Evolutionary conservation across 83 land plant species (phyloP), one percentile per base, ranked within the genome.

Genomic region (Thuja plicata): DNA sequence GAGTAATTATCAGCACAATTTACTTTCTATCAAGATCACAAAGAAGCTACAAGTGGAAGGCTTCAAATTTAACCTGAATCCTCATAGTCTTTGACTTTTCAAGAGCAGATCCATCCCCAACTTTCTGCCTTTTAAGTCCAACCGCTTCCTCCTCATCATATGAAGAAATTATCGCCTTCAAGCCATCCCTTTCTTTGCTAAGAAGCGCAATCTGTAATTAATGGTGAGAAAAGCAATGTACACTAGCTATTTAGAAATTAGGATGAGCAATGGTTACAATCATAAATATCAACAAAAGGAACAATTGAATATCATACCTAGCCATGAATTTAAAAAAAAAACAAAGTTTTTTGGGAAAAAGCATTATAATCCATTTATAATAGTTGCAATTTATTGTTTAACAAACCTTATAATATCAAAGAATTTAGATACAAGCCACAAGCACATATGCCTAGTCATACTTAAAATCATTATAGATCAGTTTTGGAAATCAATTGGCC

Each of bases 161-260:
- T 73, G 71, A 55, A 57, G 87, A 17, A 86, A 86, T 38, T 86
- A 60, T 60, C 6, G 73, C 62, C 87, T 85, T 91, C 21, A 95
- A 88, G 48, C 91, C 87, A 32, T 94, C 97, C 87, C 93, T 92
- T 90, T 95, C 96, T 86, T 89, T 92, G 88, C 87, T 90, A 70
- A 90, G 90, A 32, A 91, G 54, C 48, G 87, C 87, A 35, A 86
- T 60, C 87, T 86, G 94, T 86, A 88, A 95, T 91, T 92, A 79
- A 37, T 38, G 17, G 45, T 12, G 30, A 45, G 16, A 45, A 24
- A 11, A 27, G 9, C 48, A 82, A 52, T n/a, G 52, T 24, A 82
- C 32, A 82, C 5, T 82, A 82, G 34, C 46, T 16, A 82, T 46
- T 82, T n/a, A 52, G 55, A 52, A 52, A 52, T 52, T 52, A 82